Evolutionary conservation across 129 eudicot species (phyloP).

Genomic region (Escallonia rubra): DNA sequence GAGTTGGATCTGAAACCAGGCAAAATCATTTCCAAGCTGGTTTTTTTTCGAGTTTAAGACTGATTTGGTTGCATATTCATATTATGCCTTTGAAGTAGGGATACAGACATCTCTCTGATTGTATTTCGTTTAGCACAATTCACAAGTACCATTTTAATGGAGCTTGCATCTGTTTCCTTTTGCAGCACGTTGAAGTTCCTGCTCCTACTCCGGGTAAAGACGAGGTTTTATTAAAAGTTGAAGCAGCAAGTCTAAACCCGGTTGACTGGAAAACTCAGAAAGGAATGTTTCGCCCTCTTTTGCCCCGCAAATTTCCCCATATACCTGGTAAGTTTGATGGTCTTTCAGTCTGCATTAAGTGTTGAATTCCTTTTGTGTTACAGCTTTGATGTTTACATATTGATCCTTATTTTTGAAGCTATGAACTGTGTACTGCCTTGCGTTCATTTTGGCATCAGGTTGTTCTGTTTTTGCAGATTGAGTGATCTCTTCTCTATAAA

Average conservation of each 20-base stretch:
- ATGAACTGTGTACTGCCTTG: not conserved
- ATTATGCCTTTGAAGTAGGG: too few relatives aligned
- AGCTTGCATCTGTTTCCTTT: too few relatives aligned
- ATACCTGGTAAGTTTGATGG: slow-evolving; percentile 21
- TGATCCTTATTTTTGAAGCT: not conserved
- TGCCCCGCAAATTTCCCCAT: slow-evolving; percentile 33
- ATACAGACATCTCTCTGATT: too few relatives aligned
- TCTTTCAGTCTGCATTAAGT: not conserved
- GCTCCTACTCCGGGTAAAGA: slow-evolving; percentile 18
- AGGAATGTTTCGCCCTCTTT: slow-evolving; percentile 30
- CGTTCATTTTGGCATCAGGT: not conserved
- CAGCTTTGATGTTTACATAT: not conserved
- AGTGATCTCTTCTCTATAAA: too few relatives aligned
- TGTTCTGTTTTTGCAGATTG: not conserved
- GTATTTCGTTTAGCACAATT: too few relatives aligned
- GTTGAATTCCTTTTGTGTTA: too few relatives aligned
- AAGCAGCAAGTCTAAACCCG: slow-evolving; percentile 19
- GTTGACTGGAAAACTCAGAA: slow-evolving; percentile 27
- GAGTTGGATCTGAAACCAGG: too few relatives aligned
- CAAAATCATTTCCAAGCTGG: too few relatives aligned
- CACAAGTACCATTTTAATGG: too few relatives aligned
- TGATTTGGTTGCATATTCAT: too few relatives aligned
- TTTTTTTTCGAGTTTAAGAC: too few relatives aligned
- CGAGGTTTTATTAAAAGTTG: slow-evolving; percentile 22
- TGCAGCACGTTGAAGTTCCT: slow-evolving; percentile 24